phyloP scores from a whole-genome alignment of 352 stramenopile genomes.

The Globisporangium iwayamae region DNA sequence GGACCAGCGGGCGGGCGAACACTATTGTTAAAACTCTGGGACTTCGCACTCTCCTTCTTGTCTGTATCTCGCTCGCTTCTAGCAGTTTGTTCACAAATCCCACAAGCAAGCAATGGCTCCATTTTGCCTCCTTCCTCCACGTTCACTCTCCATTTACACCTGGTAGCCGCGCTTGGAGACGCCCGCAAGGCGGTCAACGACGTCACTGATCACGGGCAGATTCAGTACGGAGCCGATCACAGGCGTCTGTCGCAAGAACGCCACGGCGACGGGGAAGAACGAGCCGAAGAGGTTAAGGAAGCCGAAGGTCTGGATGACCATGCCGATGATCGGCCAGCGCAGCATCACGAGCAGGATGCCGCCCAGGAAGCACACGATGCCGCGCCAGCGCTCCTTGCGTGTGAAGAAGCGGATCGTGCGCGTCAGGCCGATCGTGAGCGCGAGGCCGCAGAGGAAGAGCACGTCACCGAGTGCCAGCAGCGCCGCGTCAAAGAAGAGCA shows the following conservation, averaged over 20 bases:
- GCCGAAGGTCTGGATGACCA: constrained; percentile 92
- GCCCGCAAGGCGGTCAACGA: constrained; percentile 85
- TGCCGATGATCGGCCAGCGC: constrained; percentile 91
- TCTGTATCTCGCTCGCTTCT: no score
- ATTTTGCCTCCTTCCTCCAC: neutral
- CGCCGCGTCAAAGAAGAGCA: constrained; percentile 94
- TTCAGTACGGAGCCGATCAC: constrained; percentile 88
- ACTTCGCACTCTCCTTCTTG: neutral
- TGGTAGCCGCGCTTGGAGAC: constrained; percentile 83
- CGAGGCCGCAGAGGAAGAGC: constrained; percentile 91
- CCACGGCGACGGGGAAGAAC: constrained; percentile 94
- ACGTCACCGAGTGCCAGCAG: constrained; percentile 93
- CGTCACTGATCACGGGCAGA: constrained; percentile 73
- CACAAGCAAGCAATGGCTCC: no score
- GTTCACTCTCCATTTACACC: constrained; percentile 37
- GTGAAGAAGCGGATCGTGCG: constrained; percentile 94
- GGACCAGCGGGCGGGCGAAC: no score
- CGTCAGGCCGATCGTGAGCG: constrained; percentile 91
- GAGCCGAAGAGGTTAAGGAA: constrained; percentile 96
- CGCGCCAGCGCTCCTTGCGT: constrained; percentile 89
- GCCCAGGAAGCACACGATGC: constrained; percentile 93
- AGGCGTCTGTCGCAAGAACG: constrained; percentile 90
- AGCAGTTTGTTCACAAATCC: no score
- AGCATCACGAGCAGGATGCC: constrained; percentile 92
- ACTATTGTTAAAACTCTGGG: neutral